phyloP scores from a whole-genome alignment of 768 basidiomycete species.

The Suillus clintonianus region DNA sequence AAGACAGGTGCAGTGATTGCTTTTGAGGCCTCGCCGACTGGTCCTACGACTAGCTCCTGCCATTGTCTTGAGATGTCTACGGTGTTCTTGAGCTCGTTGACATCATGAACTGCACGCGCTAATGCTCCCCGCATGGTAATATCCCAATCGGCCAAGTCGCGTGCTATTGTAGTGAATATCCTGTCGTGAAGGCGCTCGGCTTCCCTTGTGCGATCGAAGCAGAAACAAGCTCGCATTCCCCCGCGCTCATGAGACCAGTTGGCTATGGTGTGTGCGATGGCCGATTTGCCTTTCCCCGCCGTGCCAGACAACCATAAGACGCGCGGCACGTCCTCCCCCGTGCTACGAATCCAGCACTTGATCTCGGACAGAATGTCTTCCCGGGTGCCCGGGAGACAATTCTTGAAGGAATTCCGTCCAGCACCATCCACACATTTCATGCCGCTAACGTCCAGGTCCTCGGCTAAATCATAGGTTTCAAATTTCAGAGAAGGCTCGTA shows the following conservation, averaged over 20 bases:
- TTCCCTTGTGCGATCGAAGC: constrained; percentile 11
- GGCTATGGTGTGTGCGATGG: constrained; percentile 19
- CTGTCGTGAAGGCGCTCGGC: background rate
- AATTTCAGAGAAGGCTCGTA: background rate
- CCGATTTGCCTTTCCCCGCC: constrained; percentile 19
- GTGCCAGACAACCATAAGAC: constrained; percentile 15
- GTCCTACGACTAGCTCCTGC: constrained; percentile 17
- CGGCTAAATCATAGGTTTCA: background rate
- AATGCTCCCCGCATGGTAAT: background rate
- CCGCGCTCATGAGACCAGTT: constrained; percentile 6
- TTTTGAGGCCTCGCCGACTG: background rate
- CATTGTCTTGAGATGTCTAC: constrained; percentile 10
- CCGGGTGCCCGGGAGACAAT: constrained; percentile 16
- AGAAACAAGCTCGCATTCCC: constrained; percentile 14
- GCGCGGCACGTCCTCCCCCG: background rate
- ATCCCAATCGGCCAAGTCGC: background rate
- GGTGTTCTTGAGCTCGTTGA: background rate
- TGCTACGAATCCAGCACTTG: constrained; percentile 11
- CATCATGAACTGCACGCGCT: background rate
- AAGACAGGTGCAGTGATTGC: constrained; percentile 18
- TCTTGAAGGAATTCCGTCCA: background rate
- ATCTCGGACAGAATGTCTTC: constrained; percentile 12
- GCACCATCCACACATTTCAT: background rate
- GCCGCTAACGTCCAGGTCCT: background rate
- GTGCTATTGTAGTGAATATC: constrained; percentile 3